These are phyloP conservation scores for Candida loeiensis DNA, from an alignment of 805 yeast genomes.

Conservation along the genomic window DNA sequence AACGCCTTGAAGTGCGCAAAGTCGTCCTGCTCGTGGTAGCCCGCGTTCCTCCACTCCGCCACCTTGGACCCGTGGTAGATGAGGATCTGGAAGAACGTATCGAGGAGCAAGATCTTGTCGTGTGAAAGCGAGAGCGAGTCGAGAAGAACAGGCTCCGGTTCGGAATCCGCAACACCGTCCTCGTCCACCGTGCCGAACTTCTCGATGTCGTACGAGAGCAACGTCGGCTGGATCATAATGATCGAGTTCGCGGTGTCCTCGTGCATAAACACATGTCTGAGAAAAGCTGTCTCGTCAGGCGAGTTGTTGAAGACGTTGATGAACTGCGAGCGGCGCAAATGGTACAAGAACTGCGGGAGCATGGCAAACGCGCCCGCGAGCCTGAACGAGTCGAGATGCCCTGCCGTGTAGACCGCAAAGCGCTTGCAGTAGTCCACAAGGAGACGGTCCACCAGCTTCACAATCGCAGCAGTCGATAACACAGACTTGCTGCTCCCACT, in stretches of 20 bases:
- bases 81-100: slow-evolving; percentile 66
- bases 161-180: slow-evolving; percentile 30
- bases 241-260: slow-evolving; percentile 61
- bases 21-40: slow-evolving; percentile 59
- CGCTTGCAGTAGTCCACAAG: slow-evolving; percentile 45
- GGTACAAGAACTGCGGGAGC: slow-evolving; percentile 66
- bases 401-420: slow-evolving; percentile 47
- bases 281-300: slow-evolving; percentile 68
- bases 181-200: slow-evolving; percentile 35
- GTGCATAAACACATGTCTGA: slow-evolving; percentile 57
- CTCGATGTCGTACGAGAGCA: slow-evolving; percentile 53
- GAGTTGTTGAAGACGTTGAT: slow-evolving; percentile 65
- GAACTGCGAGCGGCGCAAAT: slow-evolving; percentile 63
- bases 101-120: slow-evolving; percentile 54
- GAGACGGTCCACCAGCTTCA: slow-evolving; percentile 48
- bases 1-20: slow-evolving; percentile 58
- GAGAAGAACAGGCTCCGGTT: slow-evolving; percentile 60
- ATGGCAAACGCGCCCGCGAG: slow-evolving; percentile 48
- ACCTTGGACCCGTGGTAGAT: slow-evolving; percentile 65
- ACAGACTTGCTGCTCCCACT: slow-evolving; percentile 14
- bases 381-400: slow-evolving; percentile 46
- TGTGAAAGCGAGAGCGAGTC: slow-evolving; percentile 63
- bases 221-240: slow-evolving; percentile 68
- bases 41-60: slow-evolving; percentile 64
- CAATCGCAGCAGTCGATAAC: slow-evolving; percentile 29